Base-by-base conservation (phyloP, 768 basidiomycete species). In the Xerocomellus amylosporus region DNA sequence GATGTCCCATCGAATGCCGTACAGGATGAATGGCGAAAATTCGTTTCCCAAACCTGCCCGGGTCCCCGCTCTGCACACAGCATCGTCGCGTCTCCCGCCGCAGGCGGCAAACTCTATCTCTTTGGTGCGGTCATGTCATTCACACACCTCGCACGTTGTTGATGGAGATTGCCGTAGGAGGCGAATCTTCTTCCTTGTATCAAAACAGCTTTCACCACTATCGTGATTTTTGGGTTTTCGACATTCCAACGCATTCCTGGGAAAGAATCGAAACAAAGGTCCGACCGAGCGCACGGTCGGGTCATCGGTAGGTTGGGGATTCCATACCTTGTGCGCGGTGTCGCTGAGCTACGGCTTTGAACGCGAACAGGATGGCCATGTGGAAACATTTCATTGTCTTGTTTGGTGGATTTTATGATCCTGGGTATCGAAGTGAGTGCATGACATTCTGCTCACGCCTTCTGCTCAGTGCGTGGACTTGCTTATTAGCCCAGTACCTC, bases 331-430 rank as follows among this genome's bases (percentile, higher is more conserved):
- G 33, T 15, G 12, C 14, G 1, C 26, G 1, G 8, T 20, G 7
- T 44, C 22, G n/a, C 51, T 52, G 7, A 53, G 1, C 10, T 12
- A 8, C 4, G 24, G 24, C 24, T 24, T 24, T 24, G 24, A 24
- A 4, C 24, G 24, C 17, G 14, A n/a, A 26, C 45, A 90, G 90
- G 34, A 93, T 94, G 90, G 87, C 87, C 0, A 74, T 88, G 41
- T 96, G 90, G 90, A 96, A 95, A 65, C 88, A 95, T 49, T 84
- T 79, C 51, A 81, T 95, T 26, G 78, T 95, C 36, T 75, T 96
- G 0, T 97, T 95, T 64, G 94, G 93, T 5, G 93, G 93, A 1
- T 95, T 95, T 68, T 87, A 90, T 58, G 92, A 95, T 65, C 88
- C 90, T 2, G 93, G 93, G 2, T 74, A 89, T 44, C 84, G 83